phyloP scores from a whole-genome alignment of 768 basidiomycete species.

The Boletus rubropictus region DNA sequence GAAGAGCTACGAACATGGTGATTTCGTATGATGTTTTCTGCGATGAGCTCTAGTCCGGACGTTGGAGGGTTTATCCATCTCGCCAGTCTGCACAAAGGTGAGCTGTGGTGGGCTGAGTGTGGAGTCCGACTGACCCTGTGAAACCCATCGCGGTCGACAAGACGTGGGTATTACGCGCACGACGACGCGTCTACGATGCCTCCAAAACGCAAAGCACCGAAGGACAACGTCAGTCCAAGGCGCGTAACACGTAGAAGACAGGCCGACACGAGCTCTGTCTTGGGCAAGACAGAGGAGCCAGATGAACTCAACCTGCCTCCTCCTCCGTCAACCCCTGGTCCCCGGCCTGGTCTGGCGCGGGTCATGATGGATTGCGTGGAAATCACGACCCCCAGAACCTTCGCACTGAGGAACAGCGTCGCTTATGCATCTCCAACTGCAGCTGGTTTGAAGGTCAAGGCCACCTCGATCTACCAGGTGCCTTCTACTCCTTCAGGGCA shows the following conservation, averaged over 20 bases:
- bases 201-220: constrained; percentile 42
- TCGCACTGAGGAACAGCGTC: constrained; percentile 1
- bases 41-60: constrained; percentile 60
- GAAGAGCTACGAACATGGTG: constrained; percentile 48
- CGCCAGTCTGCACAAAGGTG: constrained; percentile 46
- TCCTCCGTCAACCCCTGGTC: constrained; percentile 23
- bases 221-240: constrained; percentile 26
- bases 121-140: constrained; percentile 42
- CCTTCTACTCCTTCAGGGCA: constrained; percentile 21
- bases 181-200: constrained; percentile 24
- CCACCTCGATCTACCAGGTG: background rate
- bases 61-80: constrained; percentile 82
- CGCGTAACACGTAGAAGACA: constrained; percentile 29
- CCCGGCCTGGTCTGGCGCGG: constrained; percentile 12
- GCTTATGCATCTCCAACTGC: constrained; percentile 12
- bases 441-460: background rate
- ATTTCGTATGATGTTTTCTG: constrained; percentile 62
- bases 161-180: constrained; percentile 19
- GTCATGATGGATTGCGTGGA: constrained; percentile 30
- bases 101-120: background rate
- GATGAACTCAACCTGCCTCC: constrained; percentile 29
- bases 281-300: constrained; percentile 10
- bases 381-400: constrained; percentile 24
- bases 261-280: constrained; percentile 2
- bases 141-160: constrained; percentile 45